Conservation (phyloP, 2,329 filamentous ascomycete genomes). For the Metarhizium rileyi region DNA sequence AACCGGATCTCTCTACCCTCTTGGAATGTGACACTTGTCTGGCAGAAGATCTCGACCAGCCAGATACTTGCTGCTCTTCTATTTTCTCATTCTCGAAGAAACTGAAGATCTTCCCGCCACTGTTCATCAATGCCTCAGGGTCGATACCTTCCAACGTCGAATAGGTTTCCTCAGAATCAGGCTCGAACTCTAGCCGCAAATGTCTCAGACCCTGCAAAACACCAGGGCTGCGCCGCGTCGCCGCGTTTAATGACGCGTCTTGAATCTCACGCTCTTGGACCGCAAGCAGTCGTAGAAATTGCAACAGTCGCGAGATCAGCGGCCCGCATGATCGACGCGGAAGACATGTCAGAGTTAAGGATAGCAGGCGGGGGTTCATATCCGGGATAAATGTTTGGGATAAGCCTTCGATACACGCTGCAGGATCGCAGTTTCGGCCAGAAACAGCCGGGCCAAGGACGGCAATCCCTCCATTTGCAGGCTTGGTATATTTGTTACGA, state of each 20-base stretch:
- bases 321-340: constrained; percentile 43
- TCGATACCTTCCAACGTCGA: constrained; percentile 26
- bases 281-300: constrained; percentile 37
- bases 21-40: constrained; percentile 6
- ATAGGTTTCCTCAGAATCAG: constrained; percentile 27
- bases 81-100: constrained; percentile 30
- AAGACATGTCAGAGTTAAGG: constrained; percentile 43
- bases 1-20: not conserved
- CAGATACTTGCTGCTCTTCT: constrained; percentile 3
- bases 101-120: constrained; percentile 30
- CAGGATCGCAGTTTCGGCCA: constrained; percentile 36
- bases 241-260: constrained; percentile 13
- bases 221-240: constrained; percentile 28
- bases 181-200: constrained; percentile 44
- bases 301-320: constrained; percentile 35
- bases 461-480: constrained; percentile 29
- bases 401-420: constrained; percentile 35
- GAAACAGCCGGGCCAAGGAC: constrained; percentile 23
- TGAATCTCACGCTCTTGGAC: constrained; percentile 39
- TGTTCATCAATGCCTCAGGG: constrained; percentile 31
- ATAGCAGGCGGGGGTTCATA: constrained; percentile 44
- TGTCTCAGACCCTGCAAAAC: constrained; percentile 42
- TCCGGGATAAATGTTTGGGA: constrained; percentile 39
- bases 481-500: constrained; percentile 45
- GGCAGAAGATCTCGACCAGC: constrained; percentile 3